Base-by-base conservation (phyloP, 2,329 filamentous ascomycete species). In the Pyrenophora graminea region DNA sequence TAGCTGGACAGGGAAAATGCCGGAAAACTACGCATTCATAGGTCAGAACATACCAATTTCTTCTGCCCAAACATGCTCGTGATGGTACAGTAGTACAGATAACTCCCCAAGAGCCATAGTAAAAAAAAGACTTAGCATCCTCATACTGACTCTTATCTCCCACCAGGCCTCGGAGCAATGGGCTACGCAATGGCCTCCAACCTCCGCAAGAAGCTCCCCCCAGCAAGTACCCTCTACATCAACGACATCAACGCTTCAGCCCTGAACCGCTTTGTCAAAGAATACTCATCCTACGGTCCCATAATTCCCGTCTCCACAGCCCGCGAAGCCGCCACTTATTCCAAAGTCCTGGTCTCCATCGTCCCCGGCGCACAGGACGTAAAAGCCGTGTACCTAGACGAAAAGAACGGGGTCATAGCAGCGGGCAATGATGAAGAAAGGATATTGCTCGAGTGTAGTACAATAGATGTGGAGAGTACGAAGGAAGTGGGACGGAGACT, bases 121-220 rank as follows among this genome's bases (percentile, higher is more conserved):
- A 7, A 9, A 18, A 32, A 7, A 9, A 8, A 25, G 23, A 5
- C 4, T 6, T 6, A 1, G 19, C 23, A 21, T 8, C 12, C 15
- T 19, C 3, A 30, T 45, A 32, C 23, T 6, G 17, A 23, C n/a
- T 6, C 2, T 30, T 8, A 6, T 30, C 27, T 13, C 19, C 12
- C 27, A 1, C 4, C 25, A 70, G 69, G 69, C 17, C 66, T 71
- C 23, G 69, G 69, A 42, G 68, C 67, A 6, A 71, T 71, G 69
- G 69, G 69, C 40, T 69, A 68, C 45, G 62, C 61, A 6, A 70
- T 71, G 69, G 68, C 67, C 10, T 48, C 55, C 17, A 70, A 71
- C 25, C 58, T 71, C 19, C 59, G 69, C 27, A 53, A 55, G 7
- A 69, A 70, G 18, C 63, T 66, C 15, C 45, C 61, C 0, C 13